Evolutionary conservation across 208 protist species (phyloP).

Genomic region (Trypanosoma melophagium): DNA sequence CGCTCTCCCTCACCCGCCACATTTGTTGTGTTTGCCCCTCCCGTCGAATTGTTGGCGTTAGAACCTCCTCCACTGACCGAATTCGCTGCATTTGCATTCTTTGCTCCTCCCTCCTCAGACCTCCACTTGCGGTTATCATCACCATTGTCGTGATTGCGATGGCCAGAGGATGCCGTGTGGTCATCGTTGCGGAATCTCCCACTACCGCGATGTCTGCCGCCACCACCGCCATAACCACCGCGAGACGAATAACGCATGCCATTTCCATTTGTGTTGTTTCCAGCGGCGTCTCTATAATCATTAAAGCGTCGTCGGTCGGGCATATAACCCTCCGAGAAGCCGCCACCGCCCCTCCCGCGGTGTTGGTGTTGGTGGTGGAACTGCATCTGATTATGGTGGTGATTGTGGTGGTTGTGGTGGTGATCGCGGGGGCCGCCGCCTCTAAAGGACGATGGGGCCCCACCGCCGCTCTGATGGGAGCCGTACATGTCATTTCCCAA

Average conservation of each 20-base stretch:
- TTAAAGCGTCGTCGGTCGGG: slow-evolving; percentile 17
- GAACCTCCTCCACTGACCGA: not conserved
- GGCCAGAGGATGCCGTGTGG: not conserved
- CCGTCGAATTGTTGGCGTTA: not conserved
- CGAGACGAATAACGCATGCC: not conserved
- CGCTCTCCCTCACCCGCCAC: not conserved
- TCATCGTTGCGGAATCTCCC: slow-evolving; percentile 6
- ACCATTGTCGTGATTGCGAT: not conserved
- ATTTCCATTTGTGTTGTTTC: slow-evolving; percentile 1
- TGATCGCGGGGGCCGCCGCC: slow-evolving; percentile 3
- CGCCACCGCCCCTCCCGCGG: slow-evolving; percentile 6
- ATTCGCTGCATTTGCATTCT: not conserved
- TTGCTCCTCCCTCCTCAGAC: not conserved
- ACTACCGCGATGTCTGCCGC: slow-evolving; percentile 11
- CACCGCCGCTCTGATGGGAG: not conserved
- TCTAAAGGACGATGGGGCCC: slow-evolving; percentile 1
- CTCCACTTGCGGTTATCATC: slow-evolving; percentile 5
- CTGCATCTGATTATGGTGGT: not conserved
- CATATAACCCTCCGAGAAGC: not conserved
- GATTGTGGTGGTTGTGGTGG: not conserved
- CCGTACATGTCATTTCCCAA: not conserved
- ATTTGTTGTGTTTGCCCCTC: not conserved
- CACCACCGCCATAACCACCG: slow-evolving; percentile 9
- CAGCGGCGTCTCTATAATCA: slow-evolving; percentile 23
- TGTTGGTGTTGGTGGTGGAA: slow-evolving; percentile 15